Conservation (phyloP, 2,329 filamentous ascomycete species). For the Alternaria sp. region DNA sequence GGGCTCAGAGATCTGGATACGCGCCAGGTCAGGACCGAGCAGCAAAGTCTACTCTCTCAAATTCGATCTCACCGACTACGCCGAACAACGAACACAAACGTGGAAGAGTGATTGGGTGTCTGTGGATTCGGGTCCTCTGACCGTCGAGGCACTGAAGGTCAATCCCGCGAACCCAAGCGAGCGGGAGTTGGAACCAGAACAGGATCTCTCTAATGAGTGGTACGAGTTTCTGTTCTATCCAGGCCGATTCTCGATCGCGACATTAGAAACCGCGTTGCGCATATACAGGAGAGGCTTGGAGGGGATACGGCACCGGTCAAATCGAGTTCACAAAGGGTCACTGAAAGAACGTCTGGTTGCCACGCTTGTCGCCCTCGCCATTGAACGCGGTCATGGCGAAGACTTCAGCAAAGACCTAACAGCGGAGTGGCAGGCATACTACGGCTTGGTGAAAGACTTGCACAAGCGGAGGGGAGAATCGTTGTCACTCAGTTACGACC, state of each 20-base stretch:
- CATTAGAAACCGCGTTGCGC: conserved; percentile 80
- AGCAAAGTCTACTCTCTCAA: conserved; percentile 73
- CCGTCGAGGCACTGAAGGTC: conserved; percentile 49
- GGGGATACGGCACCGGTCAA: conserved; percentile 10
- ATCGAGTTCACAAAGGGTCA: conserved; percentile 50
- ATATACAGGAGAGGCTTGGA: conserved; percentile 76
- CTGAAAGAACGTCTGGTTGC: conserved; percentile 79
- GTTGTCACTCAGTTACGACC: conserved; percentile 77
- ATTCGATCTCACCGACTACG: conserved; percentile 71
- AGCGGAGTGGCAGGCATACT: conserved; percentile 88
- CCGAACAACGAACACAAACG: conserved; percentile 66
- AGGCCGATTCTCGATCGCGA: conserved; percentile 78
- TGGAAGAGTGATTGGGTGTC: conserved; percentile 67
- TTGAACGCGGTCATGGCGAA: conserved; percentile 72
- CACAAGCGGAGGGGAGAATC: conserved; percentile 86
- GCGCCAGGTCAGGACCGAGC: conserved; percentile 62
- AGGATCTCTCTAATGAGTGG: conserved; percentile 72
- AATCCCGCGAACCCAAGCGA: conserved; percentile 49
- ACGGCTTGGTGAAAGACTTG: conserved; percentile 81
- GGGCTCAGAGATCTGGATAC: conserved; percentile 55
- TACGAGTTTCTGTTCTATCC: conserved; percentile 81
- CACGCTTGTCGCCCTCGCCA: conserved; percentile 72
- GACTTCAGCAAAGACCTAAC: conserved; percentile 76
- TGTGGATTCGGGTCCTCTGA: conserved; percentile 52
- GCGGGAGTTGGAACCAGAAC: conserved; percentile 34